Conservation (phyloP, 2,329 filamentous ascomycete species). For the Lachnum nothofagi region DNA sequence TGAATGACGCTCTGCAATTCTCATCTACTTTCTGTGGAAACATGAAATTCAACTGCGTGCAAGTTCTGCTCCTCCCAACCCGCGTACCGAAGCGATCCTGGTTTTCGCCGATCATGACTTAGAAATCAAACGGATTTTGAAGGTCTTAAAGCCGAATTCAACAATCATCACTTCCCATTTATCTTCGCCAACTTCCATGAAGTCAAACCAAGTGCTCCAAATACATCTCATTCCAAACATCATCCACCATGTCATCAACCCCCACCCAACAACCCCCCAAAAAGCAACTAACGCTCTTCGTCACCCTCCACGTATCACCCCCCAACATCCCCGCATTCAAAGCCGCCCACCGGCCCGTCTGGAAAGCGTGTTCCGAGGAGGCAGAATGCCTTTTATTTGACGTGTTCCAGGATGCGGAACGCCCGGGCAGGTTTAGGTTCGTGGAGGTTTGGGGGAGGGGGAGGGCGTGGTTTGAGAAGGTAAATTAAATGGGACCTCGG, state of each 20-base stretch:
- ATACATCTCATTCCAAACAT: not conserved
- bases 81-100: too few species aligned
- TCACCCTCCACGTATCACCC: slow-evolving; percentile 4
- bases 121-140: too few species aligned
- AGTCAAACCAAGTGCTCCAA: too few species aligned
- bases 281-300: slow-evolving; percentile 8
- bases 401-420: not conserved
- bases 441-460: not conserved
- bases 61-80: too few species aligned
- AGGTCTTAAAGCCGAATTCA: too few species aligned
- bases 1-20: too few species aligned
- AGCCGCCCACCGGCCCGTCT: slow-evolving; percentile 1
- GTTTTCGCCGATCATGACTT: too few species aligned
- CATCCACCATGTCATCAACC: not conserved
- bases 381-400: not conserved
- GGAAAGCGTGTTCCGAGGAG: slow-evolving; percentile 1
- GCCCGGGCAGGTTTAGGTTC: not conserved
- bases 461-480: not conserved
- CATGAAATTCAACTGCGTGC: too few species aligned
- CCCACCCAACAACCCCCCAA: not conserved
- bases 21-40: too few species aligned
- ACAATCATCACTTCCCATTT: too few species aligned
- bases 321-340: slow-evolving; percentile 5
- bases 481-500: not conserved
- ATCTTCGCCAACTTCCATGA: too few species aligned